Base-by-base conservation (phyloP, 441 rosid genomes). In the Aquilaria agallochum region DNA sequence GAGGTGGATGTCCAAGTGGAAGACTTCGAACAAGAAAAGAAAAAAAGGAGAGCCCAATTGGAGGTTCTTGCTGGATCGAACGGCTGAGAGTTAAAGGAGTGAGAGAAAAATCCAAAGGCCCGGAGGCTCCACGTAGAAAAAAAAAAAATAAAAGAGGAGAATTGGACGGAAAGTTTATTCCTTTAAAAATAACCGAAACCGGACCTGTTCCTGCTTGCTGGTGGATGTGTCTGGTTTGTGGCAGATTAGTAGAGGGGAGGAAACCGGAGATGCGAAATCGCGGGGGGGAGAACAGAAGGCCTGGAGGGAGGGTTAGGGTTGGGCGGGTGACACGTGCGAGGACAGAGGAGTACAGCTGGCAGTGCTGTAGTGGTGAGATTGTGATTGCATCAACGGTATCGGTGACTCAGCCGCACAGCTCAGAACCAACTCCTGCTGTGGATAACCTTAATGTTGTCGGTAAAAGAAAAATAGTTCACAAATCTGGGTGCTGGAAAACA, bases 1-100 rank as follows among this genome's bases (percentile, higher is more conserved):
- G 78, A 80, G 69, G 87, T 81, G 87, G 88, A 80, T 74, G 84
- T 70, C 96, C 91, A 75, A 76, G 76, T 80, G 70, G 84, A 84
- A 79, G 64, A 53, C 62, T 55, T 58, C 14, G 31, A 12, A 45
- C 27, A n/a, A 11, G 6, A 58, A 30, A 45, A 20, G 27, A 20
- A 4, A 36, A 36, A 36, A 36, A 36, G 42, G 5, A 36, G 42
- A 36, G 42, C 42, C 42, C 42, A 36, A 36, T 36, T 36, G 42
- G 42, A 36, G 42, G 42, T 20, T 44, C 47, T n/a, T 10, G 9
- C 53, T 47, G 47, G 48, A 77, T 82, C 80, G 64, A 71, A 77
- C 80, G 83, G 80, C 66, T 66, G 59, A 72, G 65, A 65, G 48
- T 55, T 33, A 11, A 36, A 20, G 6, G 0, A 0, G 40, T 2